These are phyloP conservation scores for Amylostereum chailletii DNA, from an alignment of 1,284 basidiomycete genomes.

Conservation along the genomic window DNA sequence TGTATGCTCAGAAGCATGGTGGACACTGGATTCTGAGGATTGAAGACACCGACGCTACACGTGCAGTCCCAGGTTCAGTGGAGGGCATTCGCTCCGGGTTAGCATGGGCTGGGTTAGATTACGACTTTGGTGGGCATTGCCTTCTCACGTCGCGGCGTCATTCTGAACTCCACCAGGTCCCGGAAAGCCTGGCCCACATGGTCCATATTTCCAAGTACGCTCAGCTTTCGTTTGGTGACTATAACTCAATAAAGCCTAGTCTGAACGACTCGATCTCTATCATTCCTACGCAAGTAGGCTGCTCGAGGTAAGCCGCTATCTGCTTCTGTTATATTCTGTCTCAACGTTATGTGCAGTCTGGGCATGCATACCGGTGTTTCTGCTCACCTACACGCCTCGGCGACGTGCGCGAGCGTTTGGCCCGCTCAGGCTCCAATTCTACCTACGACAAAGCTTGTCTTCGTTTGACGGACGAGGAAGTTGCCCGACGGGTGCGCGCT, in stretches of 20 bases:
- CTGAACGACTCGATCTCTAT: slow-evolving; percentile 84
- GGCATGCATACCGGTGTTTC: slow-evolving; percentile 93
- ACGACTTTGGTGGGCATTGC: slow-evolving; percentile 70
- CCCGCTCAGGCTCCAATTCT: slow-evolving; percentile 60
- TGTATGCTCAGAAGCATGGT: slow-evolving; percentile 72
- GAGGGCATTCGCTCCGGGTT: slow-evolving; percentile 73
- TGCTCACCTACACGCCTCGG: slow-evolving; percentile 68
- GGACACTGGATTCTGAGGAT: slow-evolving; percentile 90
- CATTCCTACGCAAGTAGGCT: slow-evolving; percentile 65
- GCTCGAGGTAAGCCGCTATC: slow-evolving; percentile 47
- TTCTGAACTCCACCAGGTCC: slow-evolving; percentile 44
- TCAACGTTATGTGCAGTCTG: slow-evolving; percentile 40
- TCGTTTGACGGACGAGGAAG: slow-evolving; percentile 81
- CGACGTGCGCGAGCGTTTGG: slow-evolving; percentile 59
- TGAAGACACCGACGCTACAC: slow-evolving; percentile 90
- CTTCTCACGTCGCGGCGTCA: not conserved
- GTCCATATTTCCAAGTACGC: slow-evolving; percentile 75
- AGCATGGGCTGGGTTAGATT: slow-evolving; percentile 89
- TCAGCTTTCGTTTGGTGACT: not conserved
- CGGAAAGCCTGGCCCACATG: slow-evolving; percentile 62
- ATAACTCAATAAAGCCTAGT: slow-evolving; percentile 37
- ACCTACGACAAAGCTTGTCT: slow-evolving; percentile 85
- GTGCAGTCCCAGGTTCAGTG: slow-evolving; percentile 78
- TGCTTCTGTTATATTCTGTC: not conserved
- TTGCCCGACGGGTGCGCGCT: slow-evolving; percentile 59